Conservation (phyloP, 129 eudicot genomes). For the Escallonia herrerae region DNA sequence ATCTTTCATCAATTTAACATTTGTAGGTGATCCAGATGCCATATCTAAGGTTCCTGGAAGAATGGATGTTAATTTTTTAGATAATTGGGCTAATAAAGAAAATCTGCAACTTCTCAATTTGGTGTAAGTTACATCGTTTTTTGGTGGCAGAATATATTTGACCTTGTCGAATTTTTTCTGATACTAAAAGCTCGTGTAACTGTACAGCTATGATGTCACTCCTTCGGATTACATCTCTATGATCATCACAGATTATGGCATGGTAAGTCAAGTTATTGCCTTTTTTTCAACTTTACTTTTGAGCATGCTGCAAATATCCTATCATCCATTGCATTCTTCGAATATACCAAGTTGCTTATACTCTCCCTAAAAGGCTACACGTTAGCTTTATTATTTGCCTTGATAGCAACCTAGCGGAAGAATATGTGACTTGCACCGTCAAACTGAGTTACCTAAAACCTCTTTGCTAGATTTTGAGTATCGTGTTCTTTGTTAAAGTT, state of each 20-base stretch:
- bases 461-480: too few species aligned
- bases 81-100: slow-evolving; percentile 50
- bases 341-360: too few species aligned
- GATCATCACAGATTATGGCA: slow-evolving; percentile 86
- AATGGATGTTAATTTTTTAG: slow-evolving; percentile 32
- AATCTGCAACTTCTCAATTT: slow-evolving; percentile 69
- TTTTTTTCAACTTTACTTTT: slow-evolving; percentile 1
- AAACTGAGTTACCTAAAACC: too few species aligned
- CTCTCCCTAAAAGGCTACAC: too few species aligned
- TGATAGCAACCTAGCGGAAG: too few species aligned
- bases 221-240: slow-evolving; percentile 82
- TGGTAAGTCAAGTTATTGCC: slow-evolving; percentile 47
- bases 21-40: slow-evolving; percentile 77
- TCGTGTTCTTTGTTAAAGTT: too few species aligned
- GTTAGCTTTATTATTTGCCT: too few species aligned
- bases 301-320: too few species aligned
- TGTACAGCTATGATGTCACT: slow-evolving; percentile 77
- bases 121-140: slow-evolving; percentile 40
- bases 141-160: slow-evolving; percentile 3
- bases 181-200: slow-evolving; percentile 9
- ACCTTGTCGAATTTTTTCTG: too few species aligned
- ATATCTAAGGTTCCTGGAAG: slow-evolving; percentile 71
- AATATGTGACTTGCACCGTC: too few species aligned
- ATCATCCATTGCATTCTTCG: too few species aligned
- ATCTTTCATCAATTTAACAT: neutral